These are phyloP conservation scores for Carex cristatella DNA, from an alignment of 176 grass and related monocot genomes.

Conservation along the genomic window DNA sequence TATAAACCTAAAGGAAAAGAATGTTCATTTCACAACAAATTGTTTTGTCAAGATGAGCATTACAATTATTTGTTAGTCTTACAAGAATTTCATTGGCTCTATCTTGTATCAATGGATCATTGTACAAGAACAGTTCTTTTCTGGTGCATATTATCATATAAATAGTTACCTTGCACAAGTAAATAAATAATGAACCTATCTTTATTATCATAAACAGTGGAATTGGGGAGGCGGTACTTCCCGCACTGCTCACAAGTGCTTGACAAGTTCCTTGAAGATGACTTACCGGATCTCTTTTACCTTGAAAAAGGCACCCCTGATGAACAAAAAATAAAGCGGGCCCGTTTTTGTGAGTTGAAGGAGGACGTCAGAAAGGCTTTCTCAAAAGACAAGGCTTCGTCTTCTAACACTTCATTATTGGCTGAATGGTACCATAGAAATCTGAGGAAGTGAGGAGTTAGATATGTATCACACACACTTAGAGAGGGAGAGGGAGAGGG, in stretches of 20 bases:
- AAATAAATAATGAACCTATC: not conserved
- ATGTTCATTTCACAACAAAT: not conserved
- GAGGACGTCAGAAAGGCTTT: constrained; percentile 79
- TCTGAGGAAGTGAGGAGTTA: constrained; percentile 5
- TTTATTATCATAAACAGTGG: constrained; percentile 44
- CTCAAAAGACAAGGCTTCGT: constrained; percentile 77
- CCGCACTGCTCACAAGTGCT: constrained; percentile 81
- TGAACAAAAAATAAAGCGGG: constrained; percentile 60
- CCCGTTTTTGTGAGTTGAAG: constrained; percentile 70
- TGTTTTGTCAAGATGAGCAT: not conserved
- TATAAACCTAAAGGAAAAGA: not conserved
- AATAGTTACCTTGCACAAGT: not conserved
- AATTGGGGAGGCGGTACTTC: constrained; percentile 72
- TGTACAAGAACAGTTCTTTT: not conserved
- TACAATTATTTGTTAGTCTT: not conserved
- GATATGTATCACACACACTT: not conserved
- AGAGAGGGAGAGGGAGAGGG: not conserved
- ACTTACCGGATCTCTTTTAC: constrained; percentile 35
- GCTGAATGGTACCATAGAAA: not conserved
- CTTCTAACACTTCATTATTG: constrained; percentile 27
- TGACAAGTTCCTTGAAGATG: constrained; percentile 75
- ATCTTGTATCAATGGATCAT: not conserved
- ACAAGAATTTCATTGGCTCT: not conserved
- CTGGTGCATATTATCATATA: not conserved
- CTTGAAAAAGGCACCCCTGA: constrained; percentile 54